Base-by-base conservation (phyloP, 805 yeast species). In the Saccharomycopsis sp. region DNA sequence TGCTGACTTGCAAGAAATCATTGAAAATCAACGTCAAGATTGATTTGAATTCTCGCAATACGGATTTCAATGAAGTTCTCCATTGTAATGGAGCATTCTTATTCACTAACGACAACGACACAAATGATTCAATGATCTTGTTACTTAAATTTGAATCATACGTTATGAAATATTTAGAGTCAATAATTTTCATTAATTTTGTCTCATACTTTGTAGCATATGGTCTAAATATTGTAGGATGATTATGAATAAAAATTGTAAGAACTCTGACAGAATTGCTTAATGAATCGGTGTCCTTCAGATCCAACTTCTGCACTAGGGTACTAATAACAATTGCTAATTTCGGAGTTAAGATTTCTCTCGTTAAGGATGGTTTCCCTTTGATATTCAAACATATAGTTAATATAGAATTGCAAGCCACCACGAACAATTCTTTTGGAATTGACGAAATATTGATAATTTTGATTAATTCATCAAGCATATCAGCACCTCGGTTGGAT, bases 221-320 rank as follows among this genome's bases (percentile, higher is more conserved):
- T 11, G 95, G 95, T 60, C 89, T 75, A 57, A 85, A 85, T 1
- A 94, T 82, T 1, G 93, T 84, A 1, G 94, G 73, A 56, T 86
- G 47, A 24, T 83, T 45, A 72, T 65, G 33, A 62, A 58, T 27
- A 82, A 64, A 21, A 81, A 56, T 26, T 2, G 51, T 33, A 20
- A 49, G 36, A 9, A 46, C 36, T 9, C 43, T 36, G 14, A 49
- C 26, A 24, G 47, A 31, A 21, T 66, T 58, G 21, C 58, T 54
- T 47, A 17, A 56, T 37, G 54, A 43, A 40, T 61, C 60, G 16
- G 67, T 66, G 16, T 63, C 62, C 6, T 68, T 65, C 23, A 68
- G 56, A 28, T 70, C 59, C 9, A 69, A 54, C 27, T 63, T 51
- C 2, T 70, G 76, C 44, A 86, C 55, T 41, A 79, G 67, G 4